These are phyloP conservation scores for Leptographium galeiforme DNA, from an alignment of 2,329 filamentous ascomycete genomes.

Conservation along the genomic window DNA sequence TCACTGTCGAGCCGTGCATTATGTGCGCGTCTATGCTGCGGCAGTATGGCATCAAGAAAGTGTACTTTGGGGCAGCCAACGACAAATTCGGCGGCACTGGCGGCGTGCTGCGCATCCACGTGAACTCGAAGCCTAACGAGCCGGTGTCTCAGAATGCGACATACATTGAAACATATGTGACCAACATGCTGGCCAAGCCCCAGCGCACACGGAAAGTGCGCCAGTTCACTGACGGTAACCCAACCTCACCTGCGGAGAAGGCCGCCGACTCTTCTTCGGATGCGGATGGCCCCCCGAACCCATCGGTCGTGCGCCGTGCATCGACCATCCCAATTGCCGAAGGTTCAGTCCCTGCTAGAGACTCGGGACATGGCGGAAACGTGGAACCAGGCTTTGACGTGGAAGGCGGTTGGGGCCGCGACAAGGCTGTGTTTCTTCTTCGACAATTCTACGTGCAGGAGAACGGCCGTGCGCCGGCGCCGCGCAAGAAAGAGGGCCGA, in stretches of 20 bases:
- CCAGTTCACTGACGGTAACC: not conserved
- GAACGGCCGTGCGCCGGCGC: slow-evolving; percentile 64
- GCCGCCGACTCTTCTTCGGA: not conserved
- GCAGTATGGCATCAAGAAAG: slow-evolving; percentile 75
- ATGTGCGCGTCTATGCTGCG: slow-evolving; percentile 93
- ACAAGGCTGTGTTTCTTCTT: slow-evolving; percentile 85
- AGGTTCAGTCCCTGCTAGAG: slow-evolving; percentile 12
- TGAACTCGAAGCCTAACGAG: slow-evolving; percentile 32
- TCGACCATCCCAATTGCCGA: slow-evolving; percentile 13
- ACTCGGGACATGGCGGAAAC: slow-evolving; percentile 45
- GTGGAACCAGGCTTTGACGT: slow-evolving; percentile 71
- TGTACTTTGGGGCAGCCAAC: slow-evolving; percentile 92
- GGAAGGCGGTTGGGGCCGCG: slow-evolving; percentile 74
- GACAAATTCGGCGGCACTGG: slow-evolving; percentile 96
- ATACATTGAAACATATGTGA: slow-evolving; percentile 13
- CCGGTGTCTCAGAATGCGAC: slow-evolving; percentile 15
- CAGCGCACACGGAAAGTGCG: slow-evolving; percentile 1
- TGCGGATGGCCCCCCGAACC: not conserved
- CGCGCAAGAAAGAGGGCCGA: slow-evolving; percentile 41
- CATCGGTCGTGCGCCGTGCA: slow-evolving; percentile 8
- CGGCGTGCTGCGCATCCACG: slow-evolving; percentile 78
- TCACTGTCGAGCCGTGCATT: slow-evolving; percentile 95
- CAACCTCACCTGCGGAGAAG: not conserved
- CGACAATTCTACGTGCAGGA: slow-evolving; percentile 96
- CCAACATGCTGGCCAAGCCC: slow-evolving; percentile 11